phyloP scores from a whole-genome alignment of 2,329 filamentous ascomycete species.

The Scedosporium dehoogii region DNA sequence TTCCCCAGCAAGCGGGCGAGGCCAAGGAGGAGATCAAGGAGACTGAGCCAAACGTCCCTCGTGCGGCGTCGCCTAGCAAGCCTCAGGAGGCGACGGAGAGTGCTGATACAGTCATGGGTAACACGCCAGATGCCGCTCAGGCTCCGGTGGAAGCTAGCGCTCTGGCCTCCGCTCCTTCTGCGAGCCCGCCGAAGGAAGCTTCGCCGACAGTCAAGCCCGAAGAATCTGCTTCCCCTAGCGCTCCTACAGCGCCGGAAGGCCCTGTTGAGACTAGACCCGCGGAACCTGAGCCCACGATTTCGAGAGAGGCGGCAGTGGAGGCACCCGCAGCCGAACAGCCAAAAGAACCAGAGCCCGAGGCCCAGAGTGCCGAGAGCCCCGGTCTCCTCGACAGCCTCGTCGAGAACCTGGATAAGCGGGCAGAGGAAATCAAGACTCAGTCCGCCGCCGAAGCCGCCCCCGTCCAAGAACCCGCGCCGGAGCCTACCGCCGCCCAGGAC shows the following conservation, averaged over 20 bases:
- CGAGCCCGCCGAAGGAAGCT: not conserved
- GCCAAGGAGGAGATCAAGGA: not conserved
- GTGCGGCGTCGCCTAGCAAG: not conserved
- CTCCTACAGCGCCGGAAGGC: not conserved
- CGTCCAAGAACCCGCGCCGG: not conserved
- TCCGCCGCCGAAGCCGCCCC: not conserved
- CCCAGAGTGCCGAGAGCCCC: conserved; percentile 19
- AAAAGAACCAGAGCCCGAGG: conserved; percentile 17
- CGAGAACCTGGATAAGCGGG: not conserved
- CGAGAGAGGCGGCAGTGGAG: not conserved
- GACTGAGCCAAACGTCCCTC: not conserved
- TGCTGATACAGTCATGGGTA: not conserved
- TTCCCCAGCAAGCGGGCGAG: too few relatives aligned
- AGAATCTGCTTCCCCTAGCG: not conserved
- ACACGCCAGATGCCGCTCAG: not conserved
- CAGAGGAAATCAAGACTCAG: not conserved
- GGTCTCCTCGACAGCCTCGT: not conserved
- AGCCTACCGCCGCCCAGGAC: not conserved
- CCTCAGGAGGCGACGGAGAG: not conserved
- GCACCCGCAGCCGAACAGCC: not conserved
- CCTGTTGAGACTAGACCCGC: not conserved
- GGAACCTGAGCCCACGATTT: not conserved
- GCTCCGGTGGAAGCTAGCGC: not conserved
- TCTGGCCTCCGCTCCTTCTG: not conserved
- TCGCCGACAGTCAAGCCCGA: not conserved